A percentile compares a stretch with the other conserved stretches of the same genome.
Conservation (phyloP, 441 rosid species). For the Daphne laureola region DNA sequence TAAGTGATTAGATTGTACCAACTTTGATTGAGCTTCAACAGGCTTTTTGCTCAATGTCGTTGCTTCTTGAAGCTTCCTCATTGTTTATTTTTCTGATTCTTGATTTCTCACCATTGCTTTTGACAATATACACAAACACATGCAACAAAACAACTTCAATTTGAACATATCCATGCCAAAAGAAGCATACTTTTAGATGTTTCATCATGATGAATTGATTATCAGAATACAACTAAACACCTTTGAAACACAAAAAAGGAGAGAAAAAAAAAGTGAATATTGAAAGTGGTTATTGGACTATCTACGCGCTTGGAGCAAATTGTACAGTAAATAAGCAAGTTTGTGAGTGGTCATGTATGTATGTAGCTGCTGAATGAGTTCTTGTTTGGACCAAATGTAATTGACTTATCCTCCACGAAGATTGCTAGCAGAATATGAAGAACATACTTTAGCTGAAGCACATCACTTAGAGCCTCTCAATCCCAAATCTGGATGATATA, state of each 20-base stretch:
- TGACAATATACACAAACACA: too few relatives aligned
- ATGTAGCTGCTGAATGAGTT: slow-evolving; percentile 14
- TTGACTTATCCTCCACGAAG: slow-evolving; percentile 78
- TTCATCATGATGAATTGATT: too few relatives aligned
- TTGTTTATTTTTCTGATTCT: slow-evolving; percentile 9
- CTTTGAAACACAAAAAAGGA: too few relatives aligned
- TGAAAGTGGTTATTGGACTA: too few relatives aligned
- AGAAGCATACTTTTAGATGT: too few relatives aligned
- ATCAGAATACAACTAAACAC: too few relatives aligned
- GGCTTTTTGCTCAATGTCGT: slow-evolving; percentile 22
- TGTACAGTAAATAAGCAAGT: too few relatives aligned
- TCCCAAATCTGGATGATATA: slow-evolving; percentile 85
- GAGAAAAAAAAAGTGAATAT: too few relatives aligned
- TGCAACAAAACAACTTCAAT: neutral
- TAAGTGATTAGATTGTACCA: slow-evolving; percentile 21
- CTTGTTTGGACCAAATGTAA: slow-evolving; percentile 84
- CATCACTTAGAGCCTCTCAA: slow-evolving; percentile 98
- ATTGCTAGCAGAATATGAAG: slow-evolving; percentile 94
- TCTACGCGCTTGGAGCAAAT: too few relatives aligned
- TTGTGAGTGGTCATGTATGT: too few relatives aligned
- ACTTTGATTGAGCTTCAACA: slow-evolving; percentile 28
- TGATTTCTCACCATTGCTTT: too few relatives aligned
- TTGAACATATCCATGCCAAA: too few relatives aligned
- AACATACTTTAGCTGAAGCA: slow-evolving; percentile 98
- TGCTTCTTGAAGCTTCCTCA: slow-evolving; percentile 40